Evolutionary conservation across 225 moss, liverwort and hornwort genomes (phyloP), one percentile per base, ranked within the genome.

Genomic region (Thuidium tamariscinum): DNA sequence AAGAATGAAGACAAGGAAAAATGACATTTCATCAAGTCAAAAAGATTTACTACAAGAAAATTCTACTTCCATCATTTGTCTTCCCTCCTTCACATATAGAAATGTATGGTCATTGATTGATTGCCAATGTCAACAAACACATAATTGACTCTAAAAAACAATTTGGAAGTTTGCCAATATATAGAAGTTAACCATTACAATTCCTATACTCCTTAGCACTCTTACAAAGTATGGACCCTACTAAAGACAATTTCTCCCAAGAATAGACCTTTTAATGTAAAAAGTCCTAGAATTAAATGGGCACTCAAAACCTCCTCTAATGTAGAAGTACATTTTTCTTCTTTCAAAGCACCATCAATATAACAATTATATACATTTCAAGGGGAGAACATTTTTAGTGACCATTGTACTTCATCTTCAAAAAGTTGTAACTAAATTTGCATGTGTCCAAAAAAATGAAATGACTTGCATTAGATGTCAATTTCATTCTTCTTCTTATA

Each of bases 161-260:
- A 1, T 13, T 39, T 23, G 0, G 0, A 68, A 68, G 4, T 68
- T 68, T 39, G 36, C 1, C 2, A 0, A 0, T 0, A 23, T 1
- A 14, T 13, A 2, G 25, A 68, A 39, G 37, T 68, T 2, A 39
- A 6, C 39, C 37, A 1, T 37, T 0, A 67, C 39, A 37, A 67
- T 2, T 2, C 21, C 4, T 39, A 39, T 2, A 13, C 4, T 39
- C 7, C 4, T 23, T 39, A 1, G 2, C 2, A 0, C 69, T 39
- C 4, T 0, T 39, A 1, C 14, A 15, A 69, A 68, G 13, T 41
- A 26, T 0, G 1, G 3, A 8, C 41, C 13, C 0, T 0, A 0
- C 1, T 0, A 23, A 41, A 69, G 15, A 39, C 7, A 22, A 22
- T 4, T 7, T 67, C 13, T 2, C 23, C 2, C 2, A 39, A 68